phyloP scores from a whole-genome alignment of 2,329 filamentous ascomycete genomes.

The Epichloe aotearoae region DNA sequence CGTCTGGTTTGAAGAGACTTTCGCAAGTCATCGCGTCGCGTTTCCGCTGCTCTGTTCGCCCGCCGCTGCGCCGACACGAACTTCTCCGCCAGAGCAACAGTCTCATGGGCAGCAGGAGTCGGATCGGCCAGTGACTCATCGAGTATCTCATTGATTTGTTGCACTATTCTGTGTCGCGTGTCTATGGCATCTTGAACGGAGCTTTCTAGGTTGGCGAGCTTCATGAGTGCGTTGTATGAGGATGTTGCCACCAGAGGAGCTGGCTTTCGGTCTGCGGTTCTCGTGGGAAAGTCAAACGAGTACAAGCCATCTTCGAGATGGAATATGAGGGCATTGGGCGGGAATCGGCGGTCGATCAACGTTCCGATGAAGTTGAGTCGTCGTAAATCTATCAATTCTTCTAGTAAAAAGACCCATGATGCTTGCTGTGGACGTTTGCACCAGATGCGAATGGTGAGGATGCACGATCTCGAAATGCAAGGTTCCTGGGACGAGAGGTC shows the following conservation, averaged over 20 bases:
- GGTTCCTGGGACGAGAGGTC: slow-evolving; percentile 54
- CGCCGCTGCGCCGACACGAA: slow-evolving; percentile 53
- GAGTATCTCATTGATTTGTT: slow-evolving; percentile 59
- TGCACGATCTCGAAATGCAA: slow-evolving; percentile 49
- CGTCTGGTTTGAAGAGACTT: slow-evolving; percentile 52
- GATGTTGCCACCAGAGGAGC: slow-evolving; percentile 47
- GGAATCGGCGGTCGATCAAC: slow-evolving; percentile 57
- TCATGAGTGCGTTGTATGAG: slow-evolving; percentile 80
- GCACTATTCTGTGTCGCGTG: slow-evolving; percentile 58
- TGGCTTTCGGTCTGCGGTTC: slow-evolving; percentile 37
- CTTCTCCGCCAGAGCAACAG: slow-evolving; percentile 31
- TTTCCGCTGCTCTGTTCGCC: slow-evolving; percentile 46
- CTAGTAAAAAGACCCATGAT: slow-evolving; percentile 52
- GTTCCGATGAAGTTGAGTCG: slow-evolving; percentile 67
- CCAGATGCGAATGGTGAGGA: slow-evolving; percentile 63
- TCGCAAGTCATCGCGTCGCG: slow-evolving; percentile 53
- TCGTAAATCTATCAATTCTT: slow-evolving; percentile 58
- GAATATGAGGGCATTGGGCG: slow-evolving; percentile 71
- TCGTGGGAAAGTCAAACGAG: slow-evolving; percentile 54
- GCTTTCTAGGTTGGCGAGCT: slow-evolving; percentile 74
- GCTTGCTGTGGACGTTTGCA: slow-evolving; percentile 36
- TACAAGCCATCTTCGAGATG: slow-evolving; percentile 82
- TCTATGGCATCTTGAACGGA: slow-evolving; percentile 82
- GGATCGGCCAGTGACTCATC: slow-evolving; percentile 26
- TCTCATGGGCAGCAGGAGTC: slow-evolving; percentile 36